Base-by-base conservation (phyloP, 257 asterid species). In the Knoxia roxburghii region DNA sequence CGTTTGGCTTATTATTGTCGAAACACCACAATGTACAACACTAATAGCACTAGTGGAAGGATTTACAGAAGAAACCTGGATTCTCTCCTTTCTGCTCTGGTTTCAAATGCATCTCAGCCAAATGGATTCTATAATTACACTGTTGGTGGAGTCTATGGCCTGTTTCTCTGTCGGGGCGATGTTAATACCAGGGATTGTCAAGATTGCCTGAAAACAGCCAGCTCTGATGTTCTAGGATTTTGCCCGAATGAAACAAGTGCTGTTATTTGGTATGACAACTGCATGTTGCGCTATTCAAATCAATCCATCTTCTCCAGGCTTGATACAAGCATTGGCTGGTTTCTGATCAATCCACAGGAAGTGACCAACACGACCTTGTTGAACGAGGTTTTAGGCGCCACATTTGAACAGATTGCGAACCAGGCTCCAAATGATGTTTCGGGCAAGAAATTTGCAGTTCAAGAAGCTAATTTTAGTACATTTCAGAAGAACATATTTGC, bases 101-200 rank as follows among this genome's bases (percentile, higher is more conserved):
- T 74, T 9, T 53, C 77, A 8, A 65, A 78, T 9, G 53, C 68
- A 32, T 61, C 68, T n/a, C 32, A 26, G 0, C 30, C 58, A 5
- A 52, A 37, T 1, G 69, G 78, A 40, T 75, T 75, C 59, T 59
- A 52, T 57, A 67, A 68, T n/a, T 33, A 52, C 46, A 61, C 80
- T 11, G 52, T 10, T 3, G 83, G 76, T 1, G 45, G 27, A 14
- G 61, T 18, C 10, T 58, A 70, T 20, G 78, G 71, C 27, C 39
- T 77, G 8, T 67, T 57, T 26, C 69, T 78, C 45, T 80, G 81
- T 30, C 74, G 76, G 11, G 80, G 74, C 10, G 79, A 77, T 32
- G 61, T 72, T 37, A 54, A 27, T 0, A 0, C 23, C 0, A 7
- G 35, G 14, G 64, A 11, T 15, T 77, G 82, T 57, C 24, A 45